Evolutionary conservation across 306 rosid genomes (phyloP).

Genomic region (Glycine latifolia): DNA sequence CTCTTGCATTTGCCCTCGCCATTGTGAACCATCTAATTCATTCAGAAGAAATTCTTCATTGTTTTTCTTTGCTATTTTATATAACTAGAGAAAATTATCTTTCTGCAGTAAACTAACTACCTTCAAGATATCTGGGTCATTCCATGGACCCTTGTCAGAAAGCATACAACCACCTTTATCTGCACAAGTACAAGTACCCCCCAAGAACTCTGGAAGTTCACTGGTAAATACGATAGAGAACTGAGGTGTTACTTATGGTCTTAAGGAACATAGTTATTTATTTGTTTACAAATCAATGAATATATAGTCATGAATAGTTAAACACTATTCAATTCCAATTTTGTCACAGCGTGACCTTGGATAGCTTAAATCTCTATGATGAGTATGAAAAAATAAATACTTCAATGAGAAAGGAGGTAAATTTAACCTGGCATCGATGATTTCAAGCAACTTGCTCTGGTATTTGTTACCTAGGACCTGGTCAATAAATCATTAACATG

Average conservation of each 20-base stretch:
- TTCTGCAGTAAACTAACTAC: slow-evolving; percentile 50
- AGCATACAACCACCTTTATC: slow-evolving; percentile 97
- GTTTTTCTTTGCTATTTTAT: slow-evolving; percentile 34
- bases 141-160: slow-evolving; percentile 99
- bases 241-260: slow-evolving; percentile 20
- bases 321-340: too few species aligned
- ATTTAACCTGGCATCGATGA: slow-evolving; percentile 84
- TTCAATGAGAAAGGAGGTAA: slow-evolving; percentile 29
- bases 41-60: slow-evolving; percentile 27
- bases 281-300: slow-evolving; percentile 1
- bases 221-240: slow-evolving; percentile 53
- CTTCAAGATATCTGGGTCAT: slow-evolving; percentile 80
- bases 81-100: not conserved
- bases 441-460: slow-evolving; percentile 95
- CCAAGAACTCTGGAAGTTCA: slow-evolving; percentile 93
- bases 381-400: not conserved
- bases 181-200: slow-evolving; percentile 91
- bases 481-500: slow-evolving; percentile 26
- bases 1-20: slow-evolving; percentile 68
- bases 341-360: slow-evolving; percentile 16
- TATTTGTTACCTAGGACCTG: slow-evolving; percentile 97
- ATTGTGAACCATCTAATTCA: slow-evolving; percentile 83
- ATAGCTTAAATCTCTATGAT: not conserved
- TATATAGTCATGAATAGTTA: not conserved
- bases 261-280: not conserved